phyloP scores from a whole-genome alignment of 2,329 filamentous ascomycete species.

The Botryotinia calthae region DNA sequence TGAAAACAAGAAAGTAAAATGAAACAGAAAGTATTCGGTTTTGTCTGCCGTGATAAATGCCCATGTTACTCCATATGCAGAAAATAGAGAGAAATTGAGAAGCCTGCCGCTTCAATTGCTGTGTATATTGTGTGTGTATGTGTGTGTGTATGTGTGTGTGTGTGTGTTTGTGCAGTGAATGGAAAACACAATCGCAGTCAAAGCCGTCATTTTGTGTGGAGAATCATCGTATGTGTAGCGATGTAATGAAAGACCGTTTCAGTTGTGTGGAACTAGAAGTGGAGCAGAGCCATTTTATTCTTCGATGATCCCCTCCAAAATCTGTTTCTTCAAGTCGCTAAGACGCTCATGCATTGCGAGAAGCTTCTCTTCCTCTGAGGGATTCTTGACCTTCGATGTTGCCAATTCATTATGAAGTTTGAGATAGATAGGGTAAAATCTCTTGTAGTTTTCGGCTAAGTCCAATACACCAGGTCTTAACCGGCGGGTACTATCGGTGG shows the following conservation, averaged over 20 bases:
- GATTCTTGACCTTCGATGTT: constrained; percentile 45
- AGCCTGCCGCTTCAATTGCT: not conserved
- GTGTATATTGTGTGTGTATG: not conserved
- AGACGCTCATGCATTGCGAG: constrained; percentile 55
- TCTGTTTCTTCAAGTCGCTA: constrained; percentile 57
- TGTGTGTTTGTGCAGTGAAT: not conserved
- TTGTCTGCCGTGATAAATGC: constrained; percentile 16
- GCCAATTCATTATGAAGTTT: constrained; percentile 55
- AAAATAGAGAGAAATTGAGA: not conserved
- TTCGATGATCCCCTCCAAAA: constrained; percentile 39
- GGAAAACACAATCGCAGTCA: not conserved
- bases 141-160: too few relatives aligned
- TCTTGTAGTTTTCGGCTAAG: constrained; percentile 55
- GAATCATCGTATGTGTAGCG: not conserved
- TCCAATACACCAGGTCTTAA: constrained; percentile 50
- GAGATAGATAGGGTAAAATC: constrained; percentile 56
- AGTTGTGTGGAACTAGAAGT: not conserved
- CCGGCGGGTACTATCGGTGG: constrained; percentile 35
- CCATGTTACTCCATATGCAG: constrained; percentile 8
- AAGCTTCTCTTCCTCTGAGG: constrained; percentile 50
- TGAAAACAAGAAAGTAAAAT: constrained; percentile 3
- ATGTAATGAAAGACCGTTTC: not conserved
- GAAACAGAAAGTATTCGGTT: constrained; percentile 8
- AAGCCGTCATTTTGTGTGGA: not conserved
- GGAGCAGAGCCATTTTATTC: not conserved